Evolutionary conservation across 495 filamentous ascomycete species (phyloP).

Genomic region (Tuber melanosporum): DNA sequence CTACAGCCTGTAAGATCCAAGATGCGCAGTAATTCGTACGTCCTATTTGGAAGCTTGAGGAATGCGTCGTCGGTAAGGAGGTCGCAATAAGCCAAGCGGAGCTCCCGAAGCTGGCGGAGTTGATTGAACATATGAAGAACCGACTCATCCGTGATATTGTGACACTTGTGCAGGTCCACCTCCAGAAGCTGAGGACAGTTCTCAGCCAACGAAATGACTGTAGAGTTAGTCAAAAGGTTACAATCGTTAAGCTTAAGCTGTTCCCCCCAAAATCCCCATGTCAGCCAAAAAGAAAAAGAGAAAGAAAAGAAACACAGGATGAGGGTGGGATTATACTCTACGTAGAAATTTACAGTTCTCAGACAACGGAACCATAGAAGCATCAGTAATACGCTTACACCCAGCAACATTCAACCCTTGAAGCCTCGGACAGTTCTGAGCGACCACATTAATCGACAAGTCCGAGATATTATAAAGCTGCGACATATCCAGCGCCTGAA

Average conservation of each 20-base stretch:
- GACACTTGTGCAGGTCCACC: constrained; percentile 88
- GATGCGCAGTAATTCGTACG: constrained; percentile 81
- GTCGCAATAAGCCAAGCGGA: constrained; percentile 76
- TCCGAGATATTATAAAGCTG: constrained; percentile 73
- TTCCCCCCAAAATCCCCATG: not conserved
- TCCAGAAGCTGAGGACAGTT: constrained; percentile 89
- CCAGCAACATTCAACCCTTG: constrained; percentile 91
- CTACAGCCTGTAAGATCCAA: constrained; percentile 86
- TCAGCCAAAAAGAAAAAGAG: constrained; percentile 30
- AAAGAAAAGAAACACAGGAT: not conserved
- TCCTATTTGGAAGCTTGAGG: constrained; percentile 60
- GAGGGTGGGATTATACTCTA: constrained; percentile 54
- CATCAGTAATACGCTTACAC: constrained; percentile 77
- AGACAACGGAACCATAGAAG: constrained; percentile 74
- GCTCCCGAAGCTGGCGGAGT: constrained; percentile 74
- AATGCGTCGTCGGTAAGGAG: constrained; percentile 81
- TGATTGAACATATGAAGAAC: constrained; percentile 69
- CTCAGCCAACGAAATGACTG: constrained; percentile 76
- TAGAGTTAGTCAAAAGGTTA: constrained; percentile 64
- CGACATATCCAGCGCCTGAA: constrained; percentile 89
- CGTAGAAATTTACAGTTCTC: constrained; percentile 79
- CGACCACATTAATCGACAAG: constrained; percentile 68
- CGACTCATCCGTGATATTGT: constrained; percentile 67
- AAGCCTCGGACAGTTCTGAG: constrained; percentile 70
- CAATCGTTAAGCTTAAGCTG: constrained; percentile 95